Percentiles rank a stretch among this genome's conserved stretches.
These are phyloP conservation scores for Leersia perrieri DNA, from an alignment of 176 grass and related monocot species.

Conservation along the genomic window DNA sequence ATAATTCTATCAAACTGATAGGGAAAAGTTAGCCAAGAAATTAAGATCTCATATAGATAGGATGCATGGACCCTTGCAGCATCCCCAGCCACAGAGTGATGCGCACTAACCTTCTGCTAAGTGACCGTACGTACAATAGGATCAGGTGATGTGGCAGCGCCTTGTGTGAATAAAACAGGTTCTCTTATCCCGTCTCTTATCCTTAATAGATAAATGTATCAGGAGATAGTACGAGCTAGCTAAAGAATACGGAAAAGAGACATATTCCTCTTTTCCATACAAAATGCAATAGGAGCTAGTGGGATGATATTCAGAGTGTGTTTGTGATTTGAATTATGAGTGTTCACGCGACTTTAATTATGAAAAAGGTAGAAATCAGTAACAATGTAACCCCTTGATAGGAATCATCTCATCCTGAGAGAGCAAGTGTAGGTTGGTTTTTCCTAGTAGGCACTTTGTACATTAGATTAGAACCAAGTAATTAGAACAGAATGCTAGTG, in stretches of 20 bases:
- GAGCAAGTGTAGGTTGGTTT: not conserved
- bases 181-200: slow-evolving; percentile 32
- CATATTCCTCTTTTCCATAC: not conserved
- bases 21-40: not conserved
- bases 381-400: not conserved
- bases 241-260: not conserved
- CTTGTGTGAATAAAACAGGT: not conserved
- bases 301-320: not conserved
- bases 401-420: not conserved
- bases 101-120: not conserved
- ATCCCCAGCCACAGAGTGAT: slow-evolving; percentile 3
- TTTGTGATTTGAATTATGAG: not conserved
- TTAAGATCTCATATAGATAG: not conserved
- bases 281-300: not conserved
- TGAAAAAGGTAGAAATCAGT: not conserved
- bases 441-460: not conserved
- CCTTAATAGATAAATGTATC: not conserved
- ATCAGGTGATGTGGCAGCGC: slow-evolving; percentile 32
- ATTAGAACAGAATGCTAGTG: no score
- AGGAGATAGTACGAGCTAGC: not conserved
- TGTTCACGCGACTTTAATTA: not conserved
- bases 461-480: no score
- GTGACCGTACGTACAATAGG: not conserved
- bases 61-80: not conserved
- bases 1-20: not conserved